Conservation (phyloP, 129 eudicot species). For the Heracleum sosnowskyi region DNA sequence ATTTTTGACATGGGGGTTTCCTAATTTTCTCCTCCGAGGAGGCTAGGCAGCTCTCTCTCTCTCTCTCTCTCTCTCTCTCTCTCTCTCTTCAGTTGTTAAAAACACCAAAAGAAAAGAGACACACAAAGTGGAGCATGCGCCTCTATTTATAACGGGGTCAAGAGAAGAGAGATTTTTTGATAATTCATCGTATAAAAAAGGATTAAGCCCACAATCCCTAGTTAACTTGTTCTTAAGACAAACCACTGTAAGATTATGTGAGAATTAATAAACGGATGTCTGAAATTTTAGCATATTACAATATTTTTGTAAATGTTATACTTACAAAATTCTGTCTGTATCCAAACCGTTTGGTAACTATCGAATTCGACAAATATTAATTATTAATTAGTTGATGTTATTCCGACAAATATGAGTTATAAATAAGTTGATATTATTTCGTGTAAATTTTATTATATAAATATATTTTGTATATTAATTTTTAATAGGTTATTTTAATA, state of each 20-base stretch:
- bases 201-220: background rate
- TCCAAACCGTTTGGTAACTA: background rate
- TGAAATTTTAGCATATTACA: background rate
- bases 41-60: background rate
- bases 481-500: no score
- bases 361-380: no score
- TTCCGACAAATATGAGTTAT: no score
- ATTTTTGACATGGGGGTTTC: background rate
- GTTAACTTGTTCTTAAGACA: background rate
- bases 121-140: background rate
- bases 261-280: no score
- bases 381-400: no score
- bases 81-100: background rate
- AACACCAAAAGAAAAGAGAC: constrained; percentile 19
- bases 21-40: background rate
- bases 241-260: background rate
- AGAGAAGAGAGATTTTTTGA: background rate
- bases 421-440: no score
- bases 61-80: constrained; percentile 1
- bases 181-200: background rate
- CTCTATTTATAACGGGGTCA: constrained; percentile 19
- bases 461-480: no score
- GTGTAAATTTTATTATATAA: no score
- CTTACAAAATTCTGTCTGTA: no score
- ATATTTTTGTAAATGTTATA: no score